A percentile compares a stretch with the other conserved stretches of the same genome.
Evolutionary conservation across 2,329 filamentous ascomycete species (phyloP).

Genomic region (Colletotrichum lupini): DNA sequence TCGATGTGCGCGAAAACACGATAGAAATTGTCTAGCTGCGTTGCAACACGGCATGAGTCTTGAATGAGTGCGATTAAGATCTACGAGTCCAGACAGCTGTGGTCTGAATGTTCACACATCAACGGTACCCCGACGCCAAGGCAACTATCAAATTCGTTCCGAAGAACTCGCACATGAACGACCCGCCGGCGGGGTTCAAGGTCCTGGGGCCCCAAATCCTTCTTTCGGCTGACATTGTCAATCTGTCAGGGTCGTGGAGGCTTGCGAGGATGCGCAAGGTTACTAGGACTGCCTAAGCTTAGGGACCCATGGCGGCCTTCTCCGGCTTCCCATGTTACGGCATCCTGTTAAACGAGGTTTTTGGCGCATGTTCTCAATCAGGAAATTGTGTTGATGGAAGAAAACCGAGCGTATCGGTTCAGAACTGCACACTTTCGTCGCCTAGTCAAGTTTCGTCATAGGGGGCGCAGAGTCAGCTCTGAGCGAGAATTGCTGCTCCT

Average conservation of each 20-base stretch:
- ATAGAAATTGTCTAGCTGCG: neutral
- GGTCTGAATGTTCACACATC: neutral
- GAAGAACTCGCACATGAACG: neutral
- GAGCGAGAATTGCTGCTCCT: neutral
- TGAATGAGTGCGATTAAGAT: neutral
- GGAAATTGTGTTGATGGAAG: neutral
- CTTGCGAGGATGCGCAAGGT: neutral
- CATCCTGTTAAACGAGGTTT: neutral
- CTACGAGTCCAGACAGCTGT: neutral
- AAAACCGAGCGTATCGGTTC: neutral
- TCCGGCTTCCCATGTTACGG: neutral
- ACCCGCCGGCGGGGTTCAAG: neutral
- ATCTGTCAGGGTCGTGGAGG: neutral
- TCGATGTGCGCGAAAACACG: neutral
- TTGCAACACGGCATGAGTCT: neutral
- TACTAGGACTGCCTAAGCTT: neutral
- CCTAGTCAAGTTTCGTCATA: neutral
- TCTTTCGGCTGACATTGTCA: neutral
- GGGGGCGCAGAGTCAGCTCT: neutral
- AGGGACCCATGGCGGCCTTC: neutral
- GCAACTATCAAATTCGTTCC: neutral
- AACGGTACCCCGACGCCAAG: neutral
- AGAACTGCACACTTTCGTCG: neutral
- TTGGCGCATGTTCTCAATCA: neutral
- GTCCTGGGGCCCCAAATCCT: neutral